These are phyloP conservation scores for Elongisporangium undulatum DNA, from an alignment of 352 stramenopile genomes.

Conservation along the genomic window DNA sequence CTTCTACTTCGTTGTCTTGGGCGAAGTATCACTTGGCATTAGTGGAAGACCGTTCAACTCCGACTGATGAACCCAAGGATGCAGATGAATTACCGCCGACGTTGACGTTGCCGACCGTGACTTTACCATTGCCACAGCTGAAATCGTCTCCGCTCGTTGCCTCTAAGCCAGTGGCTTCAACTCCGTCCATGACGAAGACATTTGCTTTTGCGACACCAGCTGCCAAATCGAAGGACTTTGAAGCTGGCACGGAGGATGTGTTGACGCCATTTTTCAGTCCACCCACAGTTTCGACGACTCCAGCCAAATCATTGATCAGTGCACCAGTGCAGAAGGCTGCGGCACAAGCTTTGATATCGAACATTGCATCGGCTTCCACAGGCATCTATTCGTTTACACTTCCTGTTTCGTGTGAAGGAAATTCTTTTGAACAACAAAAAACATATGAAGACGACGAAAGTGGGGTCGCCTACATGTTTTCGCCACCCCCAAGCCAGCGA, in stretches of 20 bases:
- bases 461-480: slow-evolving; percentile 58
- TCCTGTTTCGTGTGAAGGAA: slow-evolving; percentile 15
- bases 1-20: slow-evolving; percentile 79
- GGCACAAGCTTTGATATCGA: background rate
- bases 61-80: slow-evolving; percentile 17
- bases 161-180: background rate
- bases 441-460: slow-evolving; percentile 32
- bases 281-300: slow-evolving; percentile 34
- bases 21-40: slow-evolving; percentile 80
- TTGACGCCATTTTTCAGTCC: slow-evolving; percentile 21
- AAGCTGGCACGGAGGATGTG: background rate
- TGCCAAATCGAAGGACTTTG: slow-evolving; percentile 12
- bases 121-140: slow-evolving; percentile 18
- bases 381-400: slow-evolving; percentile 56
- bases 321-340: background rate
- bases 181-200: slow-evolving; percentile 6
- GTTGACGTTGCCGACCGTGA: slow-evolving; percentile 38
- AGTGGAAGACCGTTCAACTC: slow-evolving; percentile 20
- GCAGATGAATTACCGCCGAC: slow-evolving; percentile 50
- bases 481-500: slow-evolving; percentile 41
- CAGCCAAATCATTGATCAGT: slow-evolving; percentile 2
- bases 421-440: slow-evolving; percentile 6
- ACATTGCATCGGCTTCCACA: slow-evolving; percentile 6
- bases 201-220: slow-evolving; percentile 11
- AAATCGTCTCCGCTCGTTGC: background rate